Base-by-base conservation (phyloP, 1,284 basidiomycete species). In the Athelia psychrophila region DNA sequence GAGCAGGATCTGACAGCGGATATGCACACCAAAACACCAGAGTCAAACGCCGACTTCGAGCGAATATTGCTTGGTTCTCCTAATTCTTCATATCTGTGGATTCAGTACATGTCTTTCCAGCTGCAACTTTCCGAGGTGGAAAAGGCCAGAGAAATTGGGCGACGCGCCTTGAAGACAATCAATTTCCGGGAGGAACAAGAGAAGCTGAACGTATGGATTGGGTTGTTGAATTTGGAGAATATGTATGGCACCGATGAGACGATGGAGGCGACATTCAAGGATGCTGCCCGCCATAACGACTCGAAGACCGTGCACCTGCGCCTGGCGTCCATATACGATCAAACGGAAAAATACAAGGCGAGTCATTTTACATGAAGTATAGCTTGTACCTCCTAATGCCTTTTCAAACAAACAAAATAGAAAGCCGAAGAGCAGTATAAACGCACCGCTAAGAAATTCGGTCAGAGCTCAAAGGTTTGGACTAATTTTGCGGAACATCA, bases 101-200 rank as follows among this genome's bases (percentile, higher is more conserved):
- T 99, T 56, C 96, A 98, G 69, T 99, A 96, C 70, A 98, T 99
- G 93, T 96, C 95, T 4, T 97, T 98, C 83, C 93, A 96, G 59
- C 78, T 99, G 3, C 93, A 95, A 60, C 83, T 99, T 15, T 94
- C 95, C 42, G 96, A 99, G 70, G 79, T 98, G 44, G 94, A 95
- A 61, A 95, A 95, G 70, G 97, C 96, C 15, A 84, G 95, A 33
- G 84, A 89, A 64, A 88, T 95, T 47, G 96, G 87, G 16, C 80
- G 83, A 50, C 85, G 93, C 25, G 97, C 95, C 3, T 75, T 97
- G 55, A 78, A 86, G 62, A 88, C 88, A 15, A 99, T 99, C 73
- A 89, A 83, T 65, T 98, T 95, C 76, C 83, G 97, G 50, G 97
- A 99, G 70, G 97, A 99, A 71, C 87, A 87, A 58, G 98, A 99